Percentiles rank a stretch among this genome's conserved stretches.
Conservation (phyloP, 176 grass and related monocot species). For the Oryza punctata region DNA sequence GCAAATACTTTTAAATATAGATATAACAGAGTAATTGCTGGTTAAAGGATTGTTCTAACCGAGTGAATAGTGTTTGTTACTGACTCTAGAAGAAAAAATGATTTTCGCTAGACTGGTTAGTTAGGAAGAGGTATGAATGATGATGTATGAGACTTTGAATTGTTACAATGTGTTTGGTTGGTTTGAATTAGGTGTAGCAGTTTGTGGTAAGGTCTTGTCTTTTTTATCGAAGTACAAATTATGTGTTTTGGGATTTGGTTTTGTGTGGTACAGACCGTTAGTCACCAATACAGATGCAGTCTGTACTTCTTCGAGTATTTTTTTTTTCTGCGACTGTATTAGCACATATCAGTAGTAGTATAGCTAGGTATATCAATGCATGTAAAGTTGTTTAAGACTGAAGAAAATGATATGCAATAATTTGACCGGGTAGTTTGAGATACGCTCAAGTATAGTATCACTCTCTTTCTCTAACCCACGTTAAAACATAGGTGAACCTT, state of each 20-base stretch:
- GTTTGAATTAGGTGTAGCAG: slow-evolving; percentile 32
- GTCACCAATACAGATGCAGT: background rate
- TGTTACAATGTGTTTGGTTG: slow-evolving; percentile 28
- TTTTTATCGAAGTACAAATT: background rate
- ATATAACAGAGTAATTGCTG: too few relatives aligned
- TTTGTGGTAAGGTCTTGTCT: background rate
- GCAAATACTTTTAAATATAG: too few relatives aligned
- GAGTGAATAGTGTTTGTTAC: too few relatives aligned
- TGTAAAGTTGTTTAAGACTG: background rate
- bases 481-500: background rate
- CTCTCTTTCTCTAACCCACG: background rate
- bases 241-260: background rate
- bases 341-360: background rate
- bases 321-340: background rate
- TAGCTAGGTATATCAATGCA: background rate
- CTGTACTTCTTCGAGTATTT: background rate
- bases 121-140: background rate
- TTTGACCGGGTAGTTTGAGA: background rate
- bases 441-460: background rate
- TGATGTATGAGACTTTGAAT: slow-evolving; percentile 17
- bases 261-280: background rate
- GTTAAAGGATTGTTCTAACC: too few relatives aligned
- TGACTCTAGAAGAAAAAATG: background rate
- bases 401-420: background rate
- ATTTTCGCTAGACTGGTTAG: background rate